A percentile compares a stretch with the other conserved stretches of the same genome.
phyloP scores from a whole-genome alignment of 495 filamentous ascomycete species.

The Baudoinia panamericana region DNA sequence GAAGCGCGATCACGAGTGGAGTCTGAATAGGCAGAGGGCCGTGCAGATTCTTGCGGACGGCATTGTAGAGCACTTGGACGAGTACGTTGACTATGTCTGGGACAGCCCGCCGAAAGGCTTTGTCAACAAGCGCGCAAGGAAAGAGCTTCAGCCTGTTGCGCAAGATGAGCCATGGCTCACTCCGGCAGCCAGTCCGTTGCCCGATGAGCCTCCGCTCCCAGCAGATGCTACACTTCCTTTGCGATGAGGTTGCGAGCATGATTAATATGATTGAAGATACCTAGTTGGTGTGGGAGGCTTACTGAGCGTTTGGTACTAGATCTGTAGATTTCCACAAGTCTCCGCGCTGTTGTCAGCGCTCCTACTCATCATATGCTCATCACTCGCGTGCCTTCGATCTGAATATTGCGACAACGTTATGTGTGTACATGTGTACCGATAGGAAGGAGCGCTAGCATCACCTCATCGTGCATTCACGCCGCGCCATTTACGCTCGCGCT shows the following conservation, averaged over 20 bases:
- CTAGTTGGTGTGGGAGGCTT: slow-evolving; percentile 1
- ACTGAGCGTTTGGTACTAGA: too few relatives aligned
- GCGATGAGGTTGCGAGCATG: slow-evolving; percentile 2
- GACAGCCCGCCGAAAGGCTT: slow-evolving; percentile 49
- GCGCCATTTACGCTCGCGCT: too few relatives aligned
- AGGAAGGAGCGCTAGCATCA: too few relatives aligned
- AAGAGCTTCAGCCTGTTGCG: slow-evolving; percentile 1
- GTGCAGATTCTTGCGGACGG: slow-evolving; percentile 47
- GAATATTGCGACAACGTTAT: too few relatives aligned
- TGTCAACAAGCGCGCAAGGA: slow-evolving; percentile 37
- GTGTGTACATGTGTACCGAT: too few relatives aligned
- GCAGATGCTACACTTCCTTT: slow-evolving; percentile 9
- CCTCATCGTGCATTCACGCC: too few relatives aligned
- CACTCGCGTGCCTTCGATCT: too few relatives aligned
- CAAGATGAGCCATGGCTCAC: slow-evolving; percentile 19
- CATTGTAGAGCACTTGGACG: slow-evolving; percentile 50
- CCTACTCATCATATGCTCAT: too few relatives aligned
- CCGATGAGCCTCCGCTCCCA: slow-evolving; percentile 11
- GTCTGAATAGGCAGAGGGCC: slow-evolving; percentile 42
- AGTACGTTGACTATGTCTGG: slow-evolving; percentile 66
- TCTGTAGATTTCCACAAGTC: too few relatives aligned
- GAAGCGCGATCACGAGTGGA: slow-evolving; percentile 43
- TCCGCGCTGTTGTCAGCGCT: too few relatives aligned
- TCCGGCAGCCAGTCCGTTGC: slow-evolving; percentile 21
- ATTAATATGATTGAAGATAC: too few relatives aligned